These are phyloP conservation scores for Plantago lanceolata DNA, from an alignment of 305 asterid species.

Conservation along the genomic window DNA sequence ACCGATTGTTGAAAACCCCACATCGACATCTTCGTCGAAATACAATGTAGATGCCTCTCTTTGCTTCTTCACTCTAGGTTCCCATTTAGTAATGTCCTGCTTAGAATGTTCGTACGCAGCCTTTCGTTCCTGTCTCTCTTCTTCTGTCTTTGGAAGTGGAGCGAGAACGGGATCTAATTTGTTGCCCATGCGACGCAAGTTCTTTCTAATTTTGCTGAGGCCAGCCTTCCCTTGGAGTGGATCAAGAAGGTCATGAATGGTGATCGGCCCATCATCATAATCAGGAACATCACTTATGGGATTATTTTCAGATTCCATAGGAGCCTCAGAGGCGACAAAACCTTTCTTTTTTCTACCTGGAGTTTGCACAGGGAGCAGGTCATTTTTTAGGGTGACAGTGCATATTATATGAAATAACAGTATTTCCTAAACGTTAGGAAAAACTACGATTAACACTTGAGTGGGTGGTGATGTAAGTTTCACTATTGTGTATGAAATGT, in stretches of 20 bases:
- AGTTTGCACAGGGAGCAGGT: constrained; percentile 16
- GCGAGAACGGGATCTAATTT: constrained; percentile 50
- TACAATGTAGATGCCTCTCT: constrained; percentile 84
- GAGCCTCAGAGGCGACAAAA: constrained; percentile 58
- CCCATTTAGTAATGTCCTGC: constrained; percentile 79
- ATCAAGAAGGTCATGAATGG: constrained; percentile 65
- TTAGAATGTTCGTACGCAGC: constrained; percentile 57
- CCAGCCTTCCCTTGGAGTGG: constrained; percentile 62
- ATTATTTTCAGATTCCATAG: constrained; percentile 91
- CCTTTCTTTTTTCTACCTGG: constrained; percentile 60
- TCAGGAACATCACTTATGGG: constrained; percentile 68
- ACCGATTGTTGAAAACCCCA: constrained; percentile 77
- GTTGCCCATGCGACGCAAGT: constrained; percentile 43
- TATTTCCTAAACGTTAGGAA: neutral
- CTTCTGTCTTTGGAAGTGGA: constrained; percentile 66
- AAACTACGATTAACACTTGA: no score
- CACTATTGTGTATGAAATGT: no score
- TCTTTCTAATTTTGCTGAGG: constrained; percentile 52
- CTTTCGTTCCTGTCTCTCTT: constrained; percentile 55
- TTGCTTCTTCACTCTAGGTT: constrained; percentile 70
- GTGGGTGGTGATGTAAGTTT: no score
- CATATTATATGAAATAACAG: neutral
- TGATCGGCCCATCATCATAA: constrained; percentile 55
- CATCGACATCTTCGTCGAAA: constrained; percentile 61
- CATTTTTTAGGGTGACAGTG: constrained; percentile 11